A percentile compares a stretch with the other conserved stretches of the same genome.
Conservation (phyloP, 2,329 filamentous ascomycete species). For the Davidsoniella eucalypti region DNA sequence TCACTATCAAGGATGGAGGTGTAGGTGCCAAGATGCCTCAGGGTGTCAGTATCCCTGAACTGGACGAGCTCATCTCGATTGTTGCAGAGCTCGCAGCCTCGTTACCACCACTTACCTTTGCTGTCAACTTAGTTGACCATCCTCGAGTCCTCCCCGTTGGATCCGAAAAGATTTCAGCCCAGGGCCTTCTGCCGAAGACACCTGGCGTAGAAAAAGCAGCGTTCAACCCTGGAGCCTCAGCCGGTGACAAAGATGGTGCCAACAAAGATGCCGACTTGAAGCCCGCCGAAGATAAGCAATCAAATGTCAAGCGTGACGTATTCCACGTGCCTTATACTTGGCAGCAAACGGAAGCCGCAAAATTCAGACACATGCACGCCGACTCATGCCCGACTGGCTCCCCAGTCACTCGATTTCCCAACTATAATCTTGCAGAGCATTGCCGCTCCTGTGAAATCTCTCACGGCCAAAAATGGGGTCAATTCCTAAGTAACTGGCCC, state of each 20-base stretch:
- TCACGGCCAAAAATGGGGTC: conserved; percentile 38
- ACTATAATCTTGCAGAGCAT: conserved; percentile 7
- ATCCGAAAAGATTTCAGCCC: not conserved
- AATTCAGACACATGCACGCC: conserved; percentile 27
- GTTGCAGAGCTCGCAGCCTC: conserved; percentile 54
- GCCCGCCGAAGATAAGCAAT: not conserved
- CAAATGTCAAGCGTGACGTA: not conserved
- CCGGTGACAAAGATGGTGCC: too few species aligned
- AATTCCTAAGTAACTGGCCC: conserved; percentile 51
- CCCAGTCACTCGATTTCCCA: conserved; percentile 19
- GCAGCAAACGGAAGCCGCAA: conserved; percentile 4
- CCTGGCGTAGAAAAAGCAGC: not conserved
- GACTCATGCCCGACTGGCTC: conserved; percentile 47
- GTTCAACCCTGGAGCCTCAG: not conserved
- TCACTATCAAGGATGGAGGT: conserved; percentile 48
- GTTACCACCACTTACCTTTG: conserved; percentile 69
- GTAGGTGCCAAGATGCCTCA: conserved; percentile 21
- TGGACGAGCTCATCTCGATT: conserved; percentile 42
- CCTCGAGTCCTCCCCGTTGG: conserved; percentile 41
- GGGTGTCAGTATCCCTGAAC: conserved; percentile 19
- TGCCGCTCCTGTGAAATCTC: conserved; percentile 18
- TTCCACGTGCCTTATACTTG: conserved; percentile 4
- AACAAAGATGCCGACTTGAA: too few species aligned
- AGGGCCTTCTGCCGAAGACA: not conserved
- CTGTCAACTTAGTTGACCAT: conserved; percentile 65